Base-by-base conservation (phyloP, 78 protist species). In the Dictyostelium capitatum region DNA sequence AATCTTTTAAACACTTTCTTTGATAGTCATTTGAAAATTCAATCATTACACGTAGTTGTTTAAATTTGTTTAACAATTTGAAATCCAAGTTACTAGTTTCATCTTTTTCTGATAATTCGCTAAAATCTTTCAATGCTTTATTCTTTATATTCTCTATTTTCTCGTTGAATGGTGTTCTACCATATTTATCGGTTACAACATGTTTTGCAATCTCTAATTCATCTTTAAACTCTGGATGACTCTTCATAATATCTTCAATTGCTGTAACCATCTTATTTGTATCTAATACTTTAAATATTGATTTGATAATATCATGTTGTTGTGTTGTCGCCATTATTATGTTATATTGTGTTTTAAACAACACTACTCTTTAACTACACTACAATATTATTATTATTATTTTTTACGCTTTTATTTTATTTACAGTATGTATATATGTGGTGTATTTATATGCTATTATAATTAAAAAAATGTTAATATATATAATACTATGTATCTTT, bases 71-170 rank as follows among this genome's bases (percentile, higher is more conserved):
- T 28, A 32, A 67, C 15, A 62, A 1, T 62, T 67, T 37, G 48
- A 32, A 15, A 67, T 67, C 48, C 14, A 32, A 32, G 14, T 19
- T 14, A 6, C 48, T 25, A 6, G 43, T 32, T 67, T 67, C 48
- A 32, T 32, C 48, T 5, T 32, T 67, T 20, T 67, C 41, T 32
- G 75, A 67, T 67, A 67, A 67, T 15, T 67, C 75, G 15, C 32
- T 67, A 41, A 67, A 67, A 67, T 67, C 75, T 28, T 67, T 37
- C 23, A 32, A 32, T 67, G 75, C 75, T 32, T 67, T 67, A 41
- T 67, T 32, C 11, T 67, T 67, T 30, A 67, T 67, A 20, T 43
- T 37, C 4, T 37, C 75, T 1, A 67, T 67, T 32, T 37, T 67
- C 32, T 67, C 43, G 15, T 67, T 43, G 15, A 67, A 67, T 62